Evolutionary conservation across 1,284 basidiomycete species (phyloP), one percentile per base, ranked within the genome.

Genomic region (Flammula alnicola): DNA sequence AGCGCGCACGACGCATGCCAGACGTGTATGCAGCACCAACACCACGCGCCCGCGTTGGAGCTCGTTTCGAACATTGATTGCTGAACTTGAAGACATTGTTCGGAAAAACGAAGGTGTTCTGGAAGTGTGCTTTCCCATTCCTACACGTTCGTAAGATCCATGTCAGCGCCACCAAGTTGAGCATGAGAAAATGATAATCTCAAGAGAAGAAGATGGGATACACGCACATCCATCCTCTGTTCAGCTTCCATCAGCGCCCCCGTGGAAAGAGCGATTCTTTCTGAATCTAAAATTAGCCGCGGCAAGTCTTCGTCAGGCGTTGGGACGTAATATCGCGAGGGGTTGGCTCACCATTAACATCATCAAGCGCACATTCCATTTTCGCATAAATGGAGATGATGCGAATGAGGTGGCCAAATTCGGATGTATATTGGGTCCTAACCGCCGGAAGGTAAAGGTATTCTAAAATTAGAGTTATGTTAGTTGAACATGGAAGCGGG

Each of bases 31-130:
- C 77, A 76, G 56, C 80, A 86, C 67, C 79, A 91, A 58, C 82
- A 85, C 89, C 88, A 91, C 8, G 87, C 86, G 40, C 86, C 84
- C 14, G 76, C 79, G 57, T 87, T 90, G 3, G 85, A 85, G 56
- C 79, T 79, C 8, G 87, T 89, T 61, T 88, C 86, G 59, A 89
- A 85, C 78, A 89, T 87, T 7, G 79, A 78, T 55, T 81, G 70
- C 57, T 91, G 87, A n/a, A 82, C 78, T 57, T 77, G 72, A 14
- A 89, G 63, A 61, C 76, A 88, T 56, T 84, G 79, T 44, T 84
- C 79, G 26, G 77, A 83, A 61, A 87, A 91, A 10, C 76, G 79
- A 30, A 91, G 76, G 57, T 84, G 78, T 31, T 83, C 80, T 7
- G 89, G 80, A 14, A 91, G 75, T 25, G 78, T 80, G 23, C 71